A percentile compares a stretch with the other conserved stretches of the same genome.
These are phyloP conservation scores for Tylopilus intermedius DNA, from an alignment of 768 basidiomycete genomes.

Conservation along the genomic window DNA sequence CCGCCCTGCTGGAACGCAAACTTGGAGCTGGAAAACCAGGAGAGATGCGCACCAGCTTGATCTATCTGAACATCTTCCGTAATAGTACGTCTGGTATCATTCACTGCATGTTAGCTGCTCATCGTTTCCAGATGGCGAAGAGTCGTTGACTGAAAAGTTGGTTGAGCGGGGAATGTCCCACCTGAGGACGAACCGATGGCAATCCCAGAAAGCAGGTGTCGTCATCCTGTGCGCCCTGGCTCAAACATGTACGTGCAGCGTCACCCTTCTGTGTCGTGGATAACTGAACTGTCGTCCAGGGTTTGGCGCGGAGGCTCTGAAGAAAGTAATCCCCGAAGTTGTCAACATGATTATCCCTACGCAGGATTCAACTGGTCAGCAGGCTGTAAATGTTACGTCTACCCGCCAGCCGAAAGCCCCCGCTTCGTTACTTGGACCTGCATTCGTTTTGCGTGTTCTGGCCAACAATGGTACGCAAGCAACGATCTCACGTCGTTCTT, in stretches of 20 bases:
- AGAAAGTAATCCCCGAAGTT: slow-evolving; percentile 1
- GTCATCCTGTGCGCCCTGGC: slow-evolving; percentile 7
- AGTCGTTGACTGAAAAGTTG: not conserved
- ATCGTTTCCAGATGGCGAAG: not conserved
- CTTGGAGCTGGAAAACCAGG: not conserved
- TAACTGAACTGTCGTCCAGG: not conserved
- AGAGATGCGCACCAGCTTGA: slow-evolving; percentile 4
- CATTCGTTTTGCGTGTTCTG: slow-evolving; percentile 1
- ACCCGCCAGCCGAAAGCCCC: not conserved
- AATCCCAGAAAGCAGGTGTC: slow-evolving; percentile 15
- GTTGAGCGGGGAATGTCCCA: slow-evolving; percentile 4
- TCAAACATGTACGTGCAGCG: slow-evolving; percentile 1
- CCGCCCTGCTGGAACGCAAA: slow-evolving; percentile 1
- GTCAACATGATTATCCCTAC: slow-evolving; percentile 4
- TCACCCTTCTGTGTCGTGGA: not conserved
- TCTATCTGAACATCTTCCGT: slow-evolving; percentile 1
- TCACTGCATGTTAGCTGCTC: not conserved
- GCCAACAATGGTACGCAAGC: slow-evolving; percentile 6
- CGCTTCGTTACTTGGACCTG: slow-evolving; percentile 1
- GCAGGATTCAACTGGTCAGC: not conserved
- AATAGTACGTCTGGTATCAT: not conserved
- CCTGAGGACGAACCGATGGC: not conserved
- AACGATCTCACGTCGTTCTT: too few relatives aligned
- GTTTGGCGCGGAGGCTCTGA: slow-evolving; percentile 6
- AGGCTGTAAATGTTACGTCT: not conserved